Conservation (phyloP, 176 grass and related monocot genomes). For the Bonia amplexicaulis region DNA sequence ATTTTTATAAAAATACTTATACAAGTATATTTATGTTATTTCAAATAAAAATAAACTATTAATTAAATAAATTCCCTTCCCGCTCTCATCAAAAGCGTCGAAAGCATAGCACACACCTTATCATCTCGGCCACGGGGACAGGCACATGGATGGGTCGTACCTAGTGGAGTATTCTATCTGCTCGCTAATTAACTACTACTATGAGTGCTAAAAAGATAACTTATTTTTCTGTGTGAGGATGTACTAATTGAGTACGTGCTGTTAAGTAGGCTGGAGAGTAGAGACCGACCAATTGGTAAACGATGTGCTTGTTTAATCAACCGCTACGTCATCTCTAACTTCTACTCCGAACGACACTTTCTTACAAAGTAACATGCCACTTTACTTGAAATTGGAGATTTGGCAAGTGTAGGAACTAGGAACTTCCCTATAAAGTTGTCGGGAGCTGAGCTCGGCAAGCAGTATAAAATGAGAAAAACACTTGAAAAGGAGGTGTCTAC, state of each 20-base stretch:
- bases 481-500: constrained; percentile 14
- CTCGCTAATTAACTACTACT: background rate
- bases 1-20: too few species aligned
- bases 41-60: too few species aligned
- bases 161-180: background rate
- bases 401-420: background rate
- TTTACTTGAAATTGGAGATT: constrained; percentile 3
- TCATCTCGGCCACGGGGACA: background rate
- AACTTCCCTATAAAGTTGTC: constrained; percentile 19
- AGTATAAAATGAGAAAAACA: background rate
- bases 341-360: background rate
- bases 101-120: background rate
- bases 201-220: background rate
- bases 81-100: too few species aligned
- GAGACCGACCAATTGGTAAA: too few species aligned
- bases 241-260: background rate
- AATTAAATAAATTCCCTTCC: too few species aligned
- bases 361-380: background rate
- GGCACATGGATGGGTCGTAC: background rate
- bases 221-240: background rate
- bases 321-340: background rate
- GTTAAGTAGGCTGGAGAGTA: too few species aligned
- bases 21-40: too few species aligned
- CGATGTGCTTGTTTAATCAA: background rate
- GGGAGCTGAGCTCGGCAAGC: background rate